Evolutionary conservation across 192 early-diverging fungal species (phyloP), one percentile per base, ranked within the genome.

Genomic region (Dispira simplex): DNA sequence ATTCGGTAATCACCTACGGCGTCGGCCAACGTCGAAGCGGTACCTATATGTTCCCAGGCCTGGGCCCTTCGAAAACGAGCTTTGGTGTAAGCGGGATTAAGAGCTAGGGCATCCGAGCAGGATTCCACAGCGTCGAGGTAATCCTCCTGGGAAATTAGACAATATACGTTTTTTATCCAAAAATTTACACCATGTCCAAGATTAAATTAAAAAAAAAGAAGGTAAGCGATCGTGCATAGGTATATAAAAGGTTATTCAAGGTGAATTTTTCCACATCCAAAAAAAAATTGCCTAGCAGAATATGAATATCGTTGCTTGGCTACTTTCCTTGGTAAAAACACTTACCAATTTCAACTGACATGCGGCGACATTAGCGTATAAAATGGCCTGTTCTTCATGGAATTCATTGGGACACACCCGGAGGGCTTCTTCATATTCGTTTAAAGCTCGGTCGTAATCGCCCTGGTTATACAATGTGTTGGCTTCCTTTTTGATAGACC

Each of bases 351-450:
- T 58, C 10, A 32, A 8, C 14, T 58, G n/a, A 27, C 56, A 58
- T 16, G 56, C 56, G 27, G 56, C 56, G 28, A 58, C 8, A 27
- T 58, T 58, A 39, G 8, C 23, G n/a, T 58, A 32, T 10, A 58
- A 23, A 6, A 28, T 11, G n/a, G 56, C 21, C 56, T 43, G 21
- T 12, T 28, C n/a, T 3, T 43, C 5, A 32, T 6, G 5, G 14
- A 43, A 26, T 5, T 11, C 9, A 4, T 11, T 21, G 11, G 56
- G 56, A 32, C 56, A 58, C 14, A 28, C 9, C 9, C 56, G 56
- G 4, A 58, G 56, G 8, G 56, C 56, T 23, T 58, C 56, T 27
- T 58, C 56, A 39, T 58, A 58, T n/a, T 58, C 56, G 27, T 58
- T 32, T 6, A 58, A n/a, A 8, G 56, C 56, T 8, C 8, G 28